Base-by-base conservation (phyloP, 306 rosid species). In the Sindora glabra region DNA sequence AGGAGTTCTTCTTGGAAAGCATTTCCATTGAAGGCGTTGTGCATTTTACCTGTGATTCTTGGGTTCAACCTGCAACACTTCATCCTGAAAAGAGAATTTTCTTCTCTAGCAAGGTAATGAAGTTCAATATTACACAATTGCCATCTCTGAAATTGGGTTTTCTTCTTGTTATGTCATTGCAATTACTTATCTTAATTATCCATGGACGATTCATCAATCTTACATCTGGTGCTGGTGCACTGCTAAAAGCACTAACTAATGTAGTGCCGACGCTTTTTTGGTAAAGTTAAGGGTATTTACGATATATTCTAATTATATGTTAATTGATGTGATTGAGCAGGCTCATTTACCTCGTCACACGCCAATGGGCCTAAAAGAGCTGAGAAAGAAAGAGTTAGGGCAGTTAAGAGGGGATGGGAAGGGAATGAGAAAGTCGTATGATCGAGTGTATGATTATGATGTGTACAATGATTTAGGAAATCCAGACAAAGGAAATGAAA, bases 391-490 rank as follows among this genome's bases (percentile, higher is more conserved):
- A 42, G 85, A 68, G 37, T 48, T 76, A 8, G 60, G 41, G 53
- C 58, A 68, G 21, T 26, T 65, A 3, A 68, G 81, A 39, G 85
- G 81, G 2, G 66, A 72, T 19, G 81, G 74, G 2, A 60, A 17
- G 16, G 79, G 77, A 21, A 33, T 12, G 3, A 45, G 76, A 48
- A 29, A 11, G 16, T 5, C 6, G 1, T 6, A 22, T 5, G 79
- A 80, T 0, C 72, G 82, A 65, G 52, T 61, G 3, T 80, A 80
- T 45, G 77, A 80, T 36, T 78, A 64, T 7, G 76, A 78, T 12
- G 68, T 71, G 6, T 73, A 78, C 70, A 78, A 69, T 16, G 79
- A 73, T 36, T 41, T 73, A 48, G 76, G 83, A 30, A 14, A 69
- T 55, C 56, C 74, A 33, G 70, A 64, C 13, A 8, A 34, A 37